These are phyloP conservation scores for Chytridium lagenaria DNA, from an alignment of 371 early-diverging fungal species.

Conservation along the genomic window DNA sequence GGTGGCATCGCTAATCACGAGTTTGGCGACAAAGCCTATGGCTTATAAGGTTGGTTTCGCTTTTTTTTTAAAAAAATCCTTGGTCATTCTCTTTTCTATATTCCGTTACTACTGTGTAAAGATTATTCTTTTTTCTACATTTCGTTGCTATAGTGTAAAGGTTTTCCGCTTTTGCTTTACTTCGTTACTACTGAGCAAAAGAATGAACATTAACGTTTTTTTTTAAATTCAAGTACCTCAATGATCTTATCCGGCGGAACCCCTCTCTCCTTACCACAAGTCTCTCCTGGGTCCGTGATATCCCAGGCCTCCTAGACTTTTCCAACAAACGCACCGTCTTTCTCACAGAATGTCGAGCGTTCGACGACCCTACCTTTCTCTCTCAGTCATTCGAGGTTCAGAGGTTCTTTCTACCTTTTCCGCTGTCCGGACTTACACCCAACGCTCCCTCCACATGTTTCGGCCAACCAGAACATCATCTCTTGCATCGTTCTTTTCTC, in stretches of 20 bases:
- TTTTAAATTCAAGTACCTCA: constrained; percentile 16
- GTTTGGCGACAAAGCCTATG: constrained; percentile 33
- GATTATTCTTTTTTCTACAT: not conserved
- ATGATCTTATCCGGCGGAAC: constrained; percentile 18
- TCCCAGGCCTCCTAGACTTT: constrained; percentile 27
- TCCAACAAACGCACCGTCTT: constrained; percentile 26
- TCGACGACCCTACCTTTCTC: not conserved
- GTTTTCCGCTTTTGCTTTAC: constrained; percentile 10
- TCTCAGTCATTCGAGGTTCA: not conserved
- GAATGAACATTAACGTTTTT: not conserved
- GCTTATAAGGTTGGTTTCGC: constrained; percentile 24
- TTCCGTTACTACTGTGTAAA: not conserved
- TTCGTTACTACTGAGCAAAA: no score
- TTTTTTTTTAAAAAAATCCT: not conserved
- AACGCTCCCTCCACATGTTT: not conserved
- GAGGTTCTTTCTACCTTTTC: not conserved
- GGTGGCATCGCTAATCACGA: constrained; percentile 15
- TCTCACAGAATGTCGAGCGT: not conserved
- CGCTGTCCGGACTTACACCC: not conserved
- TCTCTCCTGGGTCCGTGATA: constrained; percentile 22
- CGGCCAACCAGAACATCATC: not conserved
- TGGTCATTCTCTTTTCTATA: not conserved
- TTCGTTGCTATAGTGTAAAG: not conserved
- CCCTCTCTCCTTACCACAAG: not conserved
- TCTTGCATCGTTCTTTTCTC: not conserved